Evolutionary conservation across 805 yeast species (phyloP).

Genomic region (Saccharomycopsis fibuligera): DNA sequence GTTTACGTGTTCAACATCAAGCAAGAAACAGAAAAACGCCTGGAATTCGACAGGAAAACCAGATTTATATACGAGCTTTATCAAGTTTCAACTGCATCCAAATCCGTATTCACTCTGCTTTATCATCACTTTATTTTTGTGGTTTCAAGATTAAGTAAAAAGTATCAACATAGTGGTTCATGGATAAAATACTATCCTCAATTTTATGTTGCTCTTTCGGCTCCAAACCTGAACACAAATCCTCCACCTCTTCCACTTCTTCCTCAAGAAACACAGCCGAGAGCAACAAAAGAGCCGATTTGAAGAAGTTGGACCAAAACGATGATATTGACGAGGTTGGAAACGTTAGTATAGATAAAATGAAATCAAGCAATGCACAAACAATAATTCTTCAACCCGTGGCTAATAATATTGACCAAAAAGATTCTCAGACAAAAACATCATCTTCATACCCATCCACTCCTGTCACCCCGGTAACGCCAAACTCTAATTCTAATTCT

Average conservation of each 20-base stretch:
- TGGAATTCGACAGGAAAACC: no score
- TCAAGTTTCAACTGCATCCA: no score
- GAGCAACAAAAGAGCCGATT: slow-evolving; percentile 8
- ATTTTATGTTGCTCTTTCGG: slow-evolving; percentile 30
- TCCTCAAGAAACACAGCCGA: slow-evolving; percentile 17
- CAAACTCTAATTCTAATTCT: not conserved
- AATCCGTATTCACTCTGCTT: no score
- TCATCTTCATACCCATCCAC: not conserved
- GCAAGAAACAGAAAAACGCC: no score
- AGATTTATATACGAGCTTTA: no score
- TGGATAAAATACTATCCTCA: slow-evolving; percentile 33
- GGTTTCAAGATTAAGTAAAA: no score
- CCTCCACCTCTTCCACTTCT: slow-evolving; percentile 18
- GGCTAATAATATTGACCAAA: not conserved
- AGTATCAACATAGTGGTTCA: slow-evolving; percentile 18
- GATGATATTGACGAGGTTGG: slow-evolving; percentile 15
- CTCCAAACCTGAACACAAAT: slow-evolving; percentile 17
- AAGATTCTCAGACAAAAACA: not conserved
- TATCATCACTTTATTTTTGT: no score
- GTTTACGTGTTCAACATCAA: no score
- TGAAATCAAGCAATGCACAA: slow-evolving; percentile 9
- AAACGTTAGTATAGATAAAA: slow-evolving; percentile 7
- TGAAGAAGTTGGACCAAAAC: slow-evolving; percentile 9
- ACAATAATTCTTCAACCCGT: slow-evolving; percentile 11
- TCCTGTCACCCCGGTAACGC: not conserved